phyloP scores from a whole-genome alignment of 768 basidiomycete species.

The Lactarius sp. region DNA sequence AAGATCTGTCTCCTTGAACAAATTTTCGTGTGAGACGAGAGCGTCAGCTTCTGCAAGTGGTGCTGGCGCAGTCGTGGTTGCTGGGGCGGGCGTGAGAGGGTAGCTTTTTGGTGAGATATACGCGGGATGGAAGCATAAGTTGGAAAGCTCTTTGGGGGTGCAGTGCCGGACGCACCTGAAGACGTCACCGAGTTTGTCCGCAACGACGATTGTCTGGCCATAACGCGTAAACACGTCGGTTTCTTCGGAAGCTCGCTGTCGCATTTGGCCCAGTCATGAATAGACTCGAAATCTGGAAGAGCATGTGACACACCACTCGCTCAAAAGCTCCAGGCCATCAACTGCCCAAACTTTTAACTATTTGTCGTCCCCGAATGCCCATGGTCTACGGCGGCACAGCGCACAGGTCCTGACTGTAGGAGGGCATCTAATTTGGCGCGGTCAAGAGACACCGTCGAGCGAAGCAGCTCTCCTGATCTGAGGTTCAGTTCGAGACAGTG shows the following conservation, averaged over 20 bases:
- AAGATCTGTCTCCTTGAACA: too few relatives aligned
- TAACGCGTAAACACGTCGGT: slow-evolving; percentile 65
- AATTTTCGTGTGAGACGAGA: slow-evolving; percentile 31
- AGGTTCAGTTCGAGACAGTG: slow-evolving; percentile 20
- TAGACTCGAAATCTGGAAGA: not conserved
- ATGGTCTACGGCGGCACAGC: slow-evolving; percentile 50
- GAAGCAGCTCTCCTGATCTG: slow-evolving; percentile 51
- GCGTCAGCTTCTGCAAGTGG: slow-evolving; percentile 26
- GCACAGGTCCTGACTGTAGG: slow-evolving; percentile 51
- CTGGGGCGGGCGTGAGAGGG: slow-evolving; percentile 27
- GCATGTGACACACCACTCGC: slow-evolving; percentile 47
- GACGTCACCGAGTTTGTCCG: slow-evolving; percentile 95
- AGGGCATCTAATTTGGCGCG: slow-evolving; percentile 33
- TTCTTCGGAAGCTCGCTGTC: slow-evolving; percentile 79
- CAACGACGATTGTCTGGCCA: slow-evolving; percentile 64
- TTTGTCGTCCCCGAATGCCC: slow-evolving; percentile 53
- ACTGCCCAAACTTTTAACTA: slow-evolving; percentile 70
- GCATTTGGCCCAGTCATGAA: not conserved
- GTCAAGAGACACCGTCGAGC: slow-evolving; percentile 39
- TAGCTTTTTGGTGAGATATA: slow-evolving; percentile 54
- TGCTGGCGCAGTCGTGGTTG: slow-evolving; percentile 7
- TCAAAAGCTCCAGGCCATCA: slow-evolving; percentile 50
- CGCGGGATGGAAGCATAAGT: slow-evolving; percentile 28
- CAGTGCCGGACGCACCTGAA: slow-evolving; percentile 52
- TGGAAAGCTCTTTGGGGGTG: not conserved